A percentile compares a stretch with the other conserved stretches of the same genome.
Conservation (phyloP, 768 basidiomycete species). For the Aureoboletus auriporus region DNA sequence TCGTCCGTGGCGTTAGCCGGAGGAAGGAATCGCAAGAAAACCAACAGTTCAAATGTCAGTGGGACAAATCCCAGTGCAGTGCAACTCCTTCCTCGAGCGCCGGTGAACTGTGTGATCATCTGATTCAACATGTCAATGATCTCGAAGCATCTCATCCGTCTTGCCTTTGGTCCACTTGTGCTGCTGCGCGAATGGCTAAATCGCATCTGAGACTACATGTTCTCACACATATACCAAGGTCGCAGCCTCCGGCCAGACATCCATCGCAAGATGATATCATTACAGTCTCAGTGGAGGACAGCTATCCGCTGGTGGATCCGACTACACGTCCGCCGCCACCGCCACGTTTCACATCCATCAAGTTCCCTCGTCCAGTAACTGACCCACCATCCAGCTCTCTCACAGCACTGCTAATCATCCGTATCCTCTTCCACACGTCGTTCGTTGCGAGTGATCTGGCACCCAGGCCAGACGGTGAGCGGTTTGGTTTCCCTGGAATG, state of each 20-base stretch:
- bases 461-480: constrained; percentile 74
- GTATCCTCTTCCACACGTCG: constrained; percentile 77
- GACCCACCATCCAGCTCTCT: constrained; percentile 74
- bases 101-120: constrained; percentile 70
- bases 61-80: constrained; percentile 62
- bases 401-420: constrained; percentile 76
- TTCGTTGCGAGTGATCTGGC: constrained; percentile 63
- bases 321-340: constrained; percentile 71
- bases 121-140: constrained; percentile 53
- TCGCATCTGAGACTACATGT: constrained; percentile 59
- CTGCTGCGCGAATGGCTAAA: constrained; percentile 43
- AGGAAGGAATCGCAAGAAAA: constrained; percentile 52
- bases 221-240: constrained; percentile 69
- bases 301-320: constrained; percentile 57
- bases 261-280: constrained; percentile 72
- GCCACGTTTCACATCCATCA: constrained; percentile 57
- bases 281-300: constrained; percentile 56
- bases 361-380: constrained; percentile 51
- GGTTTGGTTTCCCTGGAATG: constrained; percentile 86
- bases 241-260: constrained; percentile 52
- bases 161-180: constrained; percentile 75
- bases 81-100: constrained; percentile 45
- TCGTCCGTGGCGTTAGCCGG: constrained; percentile 83
- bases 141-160: constrained; percentile 41
- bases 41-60: constrained; percentile 73